Conservation (phyloP, 2,329 filamentous ascomycete genomes). For the Pseudocercospora fuligena region DNA sequence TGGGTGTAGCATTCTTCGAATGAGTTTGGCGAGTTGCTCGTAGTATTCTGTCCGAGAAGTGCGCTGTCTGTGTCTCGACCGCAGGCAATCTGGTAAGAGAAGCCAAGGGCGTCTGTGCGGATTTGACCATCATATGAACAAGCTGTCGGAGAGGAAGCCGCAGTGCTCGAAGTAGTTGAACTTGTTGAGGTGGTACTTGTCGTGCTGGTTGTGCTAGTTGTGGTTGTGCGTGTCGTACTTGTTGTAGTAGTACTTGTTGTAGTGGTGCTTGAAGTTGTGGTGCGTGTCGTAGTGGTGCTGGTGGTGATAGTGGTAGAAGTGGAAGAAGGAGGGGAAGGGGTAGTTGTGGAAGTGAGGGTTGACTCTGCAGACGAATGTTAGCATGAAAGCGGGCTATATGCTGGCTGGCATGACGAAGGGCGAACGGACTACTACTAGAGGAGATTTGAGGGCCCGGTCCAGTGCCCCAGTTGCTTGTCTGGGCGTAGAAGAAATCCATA, state of each 20-base stretch:
- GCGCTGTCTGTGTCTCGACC: neutral
- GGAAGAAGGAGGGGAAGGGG: conserved; percentile 1
- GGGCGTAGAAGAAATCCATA: conserved; percentile 39
- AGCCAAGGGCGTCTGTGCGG: neutral
- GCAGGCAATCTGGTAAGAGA: neutral
- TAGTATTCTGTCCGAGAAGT: neutral
- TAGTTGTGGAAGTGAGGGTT: neutral
- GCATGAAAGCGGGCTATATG: neutral
- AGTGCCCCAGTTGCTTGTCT: conserved; percentile 22
- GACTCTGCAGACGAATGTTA: conserved; percentile 5
- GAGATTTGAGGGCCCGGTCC: conserved; percentile 11
- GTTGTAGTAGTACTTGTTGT: conserved; percentile 3
- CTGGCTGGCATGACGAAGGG: conserved; percentile 9
- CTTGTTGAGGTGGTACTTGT: neutral
- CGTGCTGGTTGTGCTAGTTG: neutral
- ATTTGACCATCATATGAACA: neutral
- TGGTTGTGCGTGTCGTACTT: neutral
- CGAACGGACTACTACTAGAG: conserved; percentile 16
- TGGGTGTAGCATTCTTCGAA: conserved; percentile 9
- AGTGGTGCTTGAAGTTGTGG: neutral
- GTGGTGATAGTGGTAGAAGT: conserved; percentile 1
- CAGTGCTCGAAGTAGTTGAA: neutral
- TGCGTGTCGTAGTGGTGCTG: conserved; percentile 1
- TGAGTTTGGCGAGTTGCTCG: neutral
- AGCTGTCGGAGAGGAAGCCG: neutral